phyloP scores from a whole-genome alignment of 2,329 filamentous ascomycete species.

The Fusarium floridanum region DNA sequence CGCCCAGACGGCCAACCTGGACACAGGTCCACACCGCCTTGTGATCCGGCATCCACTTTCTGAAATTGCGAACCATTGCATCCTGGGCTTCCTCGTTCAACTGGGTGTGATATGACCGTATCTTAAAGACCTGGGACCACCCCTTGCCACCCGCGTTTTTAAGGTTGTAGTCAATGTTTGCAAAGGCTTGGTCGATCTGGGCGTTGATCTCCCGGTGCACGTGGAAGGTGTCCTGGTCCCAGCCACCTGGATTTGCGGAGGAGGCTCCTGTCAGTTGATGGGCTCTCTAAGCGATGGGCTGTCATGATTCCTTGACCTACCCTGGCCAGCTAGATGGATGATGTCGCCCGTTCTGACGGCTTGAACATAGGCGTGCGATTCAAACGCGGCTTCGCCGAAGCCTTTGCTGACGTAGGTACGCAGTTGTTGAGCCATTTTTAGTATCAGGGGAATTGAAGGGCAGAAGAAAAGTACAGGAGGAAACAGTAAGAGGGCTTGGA shows the following conservation, averaged over 20 bases:
- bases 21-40: conserved; percentile 2
- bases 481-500: too few relatives aligned
- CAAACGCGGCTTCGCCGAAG: too few relatives aligned
- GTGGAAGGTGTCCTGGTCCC: neutral
- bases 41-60: neutral
- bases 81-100: neutral
- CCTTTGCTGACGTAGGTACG: neutral
- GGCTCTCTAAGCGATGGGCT: too few relatives aligned
- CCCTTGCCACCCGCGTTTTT: neutral
- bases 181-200: conserved; percentile 3
- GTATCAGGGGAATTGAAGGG: too few relatives aligned
- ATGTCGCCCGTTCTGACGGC: neutral
- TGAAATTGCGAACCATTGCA: neutral
- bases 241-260: neutral
- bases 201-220: neutral
- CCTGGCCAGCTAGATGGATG: neutral
- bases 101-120: neutral
- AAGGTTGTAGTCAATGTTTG: neutral
- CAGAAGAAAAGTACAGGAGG: too few relatives aligned
- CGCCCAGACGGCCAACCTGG: neutral
- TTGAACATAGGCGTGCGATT: neutral
- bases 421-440: too few relatives aligned
- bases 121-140: neutral
- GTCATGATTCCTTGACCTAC: neutral
- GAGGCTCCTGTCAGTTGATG: too few relatives aligned